Conservation (phyloP, 768 basidiomycete genomes). For the Termitomyces heimii region DNA sequence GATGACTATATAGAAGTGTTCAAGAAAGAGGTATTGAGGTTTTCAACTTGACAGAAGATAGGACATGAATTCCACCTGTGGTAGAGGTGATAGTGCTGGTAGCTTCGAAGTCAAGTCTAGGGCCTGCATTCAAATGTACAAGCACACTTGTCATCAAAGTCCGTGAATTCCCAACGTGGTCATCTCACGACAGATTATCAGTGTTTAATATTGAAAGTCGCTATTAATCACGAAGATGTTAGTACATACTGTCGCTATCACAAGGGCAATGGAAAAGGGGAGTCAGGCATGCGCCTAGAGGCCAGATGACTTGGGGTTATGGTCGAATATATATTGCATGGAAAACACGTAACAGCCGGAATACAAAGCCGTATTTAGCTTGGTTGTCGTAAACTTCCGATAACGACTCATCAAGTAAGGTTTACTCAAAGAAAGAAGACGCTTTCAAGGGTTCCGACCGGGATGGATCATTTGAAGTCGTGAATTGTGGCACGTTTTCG, state of each 20-base stretch:
- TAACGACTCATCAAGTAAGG: background rate
- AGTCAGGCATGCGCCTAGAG: background rate
- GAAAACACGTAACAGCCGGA: background rate
- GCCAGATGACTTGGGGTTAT: background rate
- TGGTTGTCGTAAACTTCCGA: background rate
- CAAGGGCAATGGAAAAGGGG: background rate
- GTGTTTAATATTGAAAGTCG: background rate
- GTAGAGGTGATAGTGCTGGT: background rate
- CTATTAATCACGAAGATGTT: background rate
- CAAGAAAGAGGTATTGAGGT: background rate
- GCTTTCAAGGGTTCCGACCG: background rate
- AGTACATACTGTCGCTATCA: background rate
- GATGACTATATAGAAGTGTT: background rate
- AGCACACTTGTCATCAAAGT: background rate
- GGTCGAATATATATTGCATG: background rate
- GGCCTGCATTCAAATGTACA: background rate
- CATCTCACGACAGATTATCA: no score
- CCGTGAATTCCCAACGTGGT: background rate
- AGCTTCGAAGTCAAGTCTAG: background rate
- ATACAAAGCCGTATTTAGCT: background rate
- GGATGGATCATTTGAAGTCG: constrained; percentile 6
- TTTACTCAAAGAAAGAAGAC: background rate
- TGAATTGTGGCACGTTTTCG: background rate
- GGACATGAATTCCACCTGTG: background rate
- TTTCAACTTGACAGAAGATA: background rate